Base-by-base conservation (phyloP, 208 protist species). In the Crithidia sp. region DNA sequence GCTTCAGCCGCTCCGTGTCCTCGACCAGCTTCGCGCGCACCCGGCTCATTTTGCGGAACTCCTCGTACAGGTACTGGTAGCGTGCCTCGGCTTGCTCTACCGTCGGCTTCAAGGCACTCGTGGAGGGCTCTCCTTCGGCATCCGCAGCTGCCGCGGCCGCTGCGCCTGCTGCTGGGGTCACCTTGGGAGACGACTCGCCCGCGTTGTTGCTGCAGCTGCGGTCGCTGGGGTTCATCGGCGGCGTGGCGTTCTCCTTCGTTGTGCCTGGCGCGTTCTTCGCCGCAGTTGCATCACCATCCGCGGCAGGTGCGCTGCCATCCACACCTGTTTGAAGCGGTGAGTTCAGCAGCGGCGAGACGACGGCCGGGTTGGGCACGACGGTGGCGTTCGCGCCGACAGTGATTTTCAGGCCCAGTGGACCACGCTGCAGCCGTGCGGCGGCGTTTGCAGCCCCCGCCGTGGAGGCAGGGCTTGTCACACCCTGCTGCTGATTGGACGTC, bases 11-110 rank as follows among this genome's bases (percentile, higher is more conserved):
- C 13, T 81, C 67, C 13, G 44, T 69, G 10, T 81, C 77, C 61
- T 76, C 70, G 12, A 50, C 10, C 17, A 82, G 72, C 62, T 79
- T 75, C 40, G 62, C 40, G 39, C 76, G 75, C 57, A 79, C 49
- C 9, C 67, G 54, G 41, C 71, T 74, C 47, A 71, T 7, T 61
- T 85, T 85, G 8, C 60, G 70, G 64, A 76, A 79, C 67, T 85
- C 81, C 47, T 81, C 76, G 69, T 77, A 79, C n/a, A 85, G 72
- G 61, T 85, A 68, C 41, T 65, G 60, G 45, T 85, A 85, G 4
- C 81, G 81, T 39, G 62, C 77, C 70, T 85, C 76, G 14, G 77
- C 77, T 17, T 82, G 58, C 53, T 36, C 63, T 14, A 72, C 41
- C 6, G 74, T 77, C 13, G 71, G 63, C 62, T 76, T 77, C 56